Conservation (phyloP, 805 yeast genomes). For the Candida xiaguanensis region DNA sequence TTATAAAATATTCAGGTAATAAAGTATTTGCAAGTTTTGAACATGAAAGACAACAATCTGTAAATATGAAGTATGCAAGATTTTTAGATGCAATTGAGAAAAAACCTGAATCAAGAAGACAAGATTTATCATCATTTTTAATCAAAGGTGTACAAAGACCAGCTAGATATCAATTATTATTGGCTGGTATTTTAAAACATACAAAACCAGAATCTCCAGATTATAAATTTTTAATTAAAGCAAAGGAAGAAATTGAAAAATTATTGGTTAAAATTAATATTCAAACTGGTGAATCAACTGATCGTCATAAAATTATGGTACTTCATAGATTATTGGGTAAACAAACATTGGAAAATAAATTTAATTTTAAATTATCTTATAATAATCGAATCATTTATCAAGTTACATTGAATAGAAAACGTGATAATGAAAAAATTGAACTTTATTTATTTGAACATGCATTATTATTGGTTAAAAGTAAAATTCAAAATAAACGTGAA, state of each 20-base stretch:
- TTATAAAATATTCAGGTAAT: constrained; percentile 89
- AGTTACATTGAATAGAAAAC: constrained; percentile 63
- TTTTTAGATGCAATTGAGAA: constrained; percentile 89
- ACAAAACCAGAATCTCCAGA: constrained; percentile 79
- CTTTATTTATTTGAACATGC: constrained; percentile 88
- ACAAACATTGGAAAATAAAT: constrained; percentile 81
- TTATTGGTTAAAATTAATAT: constrained; percentile 74
- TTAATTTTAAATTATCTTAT: constrained; percentile 78
- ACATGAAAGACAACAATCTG: constrained; percentile 88
- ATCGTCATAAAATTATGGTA: constrained; percentile 83
- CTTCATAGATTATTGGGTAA: constrained; percentile 53
- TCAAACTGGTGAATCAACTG: constrained; percentile 92
- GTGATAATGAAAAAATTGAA: constrained; percentile 78
- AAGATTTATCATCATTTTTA: constrained; percentile 88
- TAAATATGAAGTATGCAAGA: constrained; percentile 86
- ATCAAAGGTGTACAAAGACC: constrained; percentile 96
- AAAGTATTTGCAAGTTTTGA: constrained; percentile 94
- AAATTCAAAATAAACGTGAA: constrained; percentile 84
- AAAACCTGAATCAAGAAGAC: constrained; percentile 78
- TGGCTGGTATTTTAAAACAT: constrained; percentile 77
- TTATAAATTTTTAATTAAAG: constrained; percentile 61
- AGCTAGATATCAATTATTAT: constrained; percentile 84
- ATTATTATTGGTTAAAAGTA: constrained; percentile 77
- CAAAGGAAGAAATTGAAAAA: constrained; percentile 70
- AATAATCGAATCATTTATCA: constrained; percentile 80